A percentile compares a stretch with the other conserved stretches of the same genome.
These are phyloP conservation scores for Entomophthora muscae DNA, from an alignment of 371 early-diverging fungal species.

Conservation along the genomic window DNA sequence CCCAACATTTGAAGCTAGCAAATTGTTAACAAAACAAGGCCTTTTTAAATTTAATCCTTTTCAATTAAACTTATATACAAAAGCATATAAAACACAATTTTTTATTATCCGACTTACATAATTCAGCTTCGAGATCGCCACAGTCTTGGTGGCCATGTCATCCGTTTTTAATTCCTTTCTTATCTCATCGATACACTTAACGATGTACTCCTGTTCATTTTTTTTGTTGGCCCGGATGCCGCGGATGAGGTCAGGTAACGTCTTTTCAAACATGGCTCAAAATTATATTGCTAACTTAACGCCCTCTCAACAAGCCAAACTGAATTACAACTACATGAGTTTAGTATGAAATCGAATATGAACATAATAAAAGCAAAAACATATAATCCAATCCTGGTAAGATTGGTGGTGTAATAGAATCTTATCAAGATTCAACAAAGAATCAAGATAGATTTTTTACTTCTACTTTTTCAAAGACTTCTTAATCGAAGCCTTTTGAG, in stretches of 20 bases:
- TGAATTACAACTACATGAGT: too few species aligned
- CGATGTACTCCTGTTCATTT: slow-evolving; percentile 73
- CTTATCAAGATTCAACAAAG: too few species aligned
- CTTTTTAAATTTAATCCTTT: neutral
- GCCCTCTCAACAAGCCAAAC: too few species aligned
- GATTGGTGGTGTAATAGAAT: too few species aligned
- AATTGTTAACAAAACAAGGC: neutral
- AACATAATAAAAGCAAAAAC: too few species aligned
- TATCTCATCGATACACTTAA: slow-evolving; percentile 66
- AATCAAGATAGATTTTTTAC: too few species aligned
- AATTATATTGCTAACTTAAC: too few species aligned
- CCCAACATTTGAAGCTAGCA: slow-evolving; percentile 94
- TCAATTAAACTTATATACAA: too few species aligned
- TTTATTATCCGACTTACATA: slow-evolving; percentile 30
- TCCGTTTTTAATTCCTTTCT: slow-evolving; percentile 68
- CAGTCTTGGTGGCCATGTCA: slow-evolving; percentile 69
- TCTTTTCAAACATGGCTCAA: slow-evolving; percentile 76
- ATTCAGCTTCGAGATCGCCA: slow-evolving; percentile 74
- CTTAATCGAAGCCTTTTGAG: too few species aligned
- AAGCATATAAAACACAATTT: neutral
- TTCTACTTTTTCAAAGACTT: too few species aligned
- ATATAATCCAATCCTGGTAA: too few species aligned
- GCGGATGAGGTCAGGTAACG: slow-evolving; percentile 74
- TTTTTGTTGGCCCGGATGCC: slow-evolving; percentile 87
- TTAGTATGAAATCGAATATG: too few species aligned